Percentiles rank a stretch among this genome's conserved stretches.
phyloP scores from a whole-genome alignment of 2,329 filamentous ascomycete species.

The Diaporthe capsici region DNA sequence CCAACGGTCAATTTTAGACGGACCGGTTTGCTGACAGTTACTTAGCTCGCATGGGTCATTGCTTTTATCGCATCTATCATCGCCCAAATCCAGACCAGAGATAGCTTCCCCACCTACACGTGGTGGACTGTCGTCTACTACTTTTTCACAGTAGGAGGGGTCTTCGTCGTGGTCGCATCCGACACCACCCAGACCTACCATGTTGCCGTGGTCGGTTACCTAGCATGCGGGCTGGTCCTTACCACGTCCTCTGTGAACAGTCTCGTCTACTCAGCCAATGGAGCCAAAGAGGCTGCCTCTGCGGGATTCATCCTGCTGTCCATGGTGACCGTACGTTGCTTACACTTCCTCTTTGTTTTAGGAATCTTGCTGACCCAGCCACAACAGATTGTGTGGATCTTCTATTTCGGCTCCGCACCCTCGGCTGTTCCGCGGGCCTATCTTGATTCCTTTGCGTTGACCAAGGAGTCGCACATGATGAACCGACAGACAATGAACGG shows the following conservation, averaged over 20 bases:
- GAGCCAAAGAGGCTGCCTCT: conserved; percentile 85
- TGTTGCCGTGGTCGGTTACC: conserved; percentile 90
- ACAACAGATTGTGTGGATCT: conserved; percentile 94
- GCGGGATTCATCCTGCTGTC: conserved; percentile 95
- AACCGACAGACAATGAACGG: conserved; percentile 80
- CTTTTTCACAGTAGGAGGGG: conserved; percentile 84
- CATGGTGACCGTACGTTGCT: conserved; percentile 84
- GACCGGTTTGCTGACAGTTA: conserved; percentile 43
- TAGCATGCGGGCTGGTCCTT: conserved; percentile 86
- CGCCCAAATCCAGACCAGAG: conserved; percentile 67
- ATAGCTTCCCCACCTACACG: conserved; percentile 83
- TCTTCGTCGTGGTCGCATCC: conserved; percentile 86
- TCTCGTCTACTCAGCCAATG: conserved; percentile 82
- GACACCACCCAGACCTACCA: conserved; percentile 90
- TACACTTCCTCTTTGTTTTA: not conserved
- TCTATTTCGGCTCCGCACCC: conserved; percentile 96
- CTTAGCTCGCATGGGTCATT: conserved; percentile 93
- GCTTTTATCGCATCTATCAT: conserved; percentile 90
- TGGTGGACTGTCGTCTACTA: conserved; percentile 95
- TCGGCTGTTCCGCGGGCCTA: conserved; percentile 89
- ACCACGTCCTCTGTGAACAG: conserved; percentile 89
- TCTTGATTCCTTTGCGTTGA: conserved; percentile 93
- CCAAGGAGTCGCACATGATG: conserved; percentile 83
- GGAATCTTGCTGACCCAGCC: conserved; percentile 22
- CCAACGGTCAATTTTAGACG: conserved; percentile 28